Conservation (phyloP, 169 alveolate genomes). For the Plasmodium relictum region DNA sequence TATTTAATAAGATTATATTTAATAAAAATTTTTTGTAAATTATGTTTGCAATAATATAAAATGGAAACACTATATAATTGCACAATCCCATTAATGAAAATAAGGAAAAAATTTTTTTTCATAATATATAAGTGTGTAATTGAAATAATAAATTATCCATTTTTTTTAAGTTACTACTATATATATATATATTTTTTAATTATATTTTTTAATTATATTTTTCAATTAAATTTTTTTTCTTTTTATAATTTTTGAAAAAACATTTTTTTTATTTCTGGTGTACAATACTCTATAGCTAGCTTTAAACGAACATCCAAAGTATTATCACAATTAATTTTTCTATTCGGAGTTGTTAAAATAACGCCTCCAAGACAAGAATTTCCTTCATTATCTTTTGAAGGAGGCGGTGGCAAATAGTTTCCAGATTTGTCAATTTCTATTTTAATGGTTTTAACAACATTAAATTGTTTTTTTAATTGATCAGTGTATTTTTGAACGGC, state of each 20-base stretch:
- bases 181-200: too few relatives aligned
- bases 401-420: slow-evolving; percentile 87
- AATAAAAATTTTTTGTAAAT: too few relatives aligned
- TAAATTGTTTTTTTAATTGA: slow-evolving; percentile 83
- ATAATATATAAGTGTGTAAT: too few relatives aligned
- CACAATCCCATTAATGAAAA: too few relatives aligned
- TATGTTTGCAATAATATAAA: too few relatives aligned
- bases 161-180: too few relatives aligned
- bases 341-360: slow-evolving; percentile 85
- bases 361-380: slow-evolving; percentile 86
- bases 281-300: slow-evolving; percentile 83
- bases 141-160: too few relatives aligned
- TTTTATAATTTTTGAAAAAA: slow-evolving; percentile 78
- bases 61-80: too few relatives aligned
- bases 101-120: too few relatives aligned
- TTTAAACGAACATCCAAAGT: slow-evolving; percentile 87
- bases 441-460: slow-evolving; percentile 83
- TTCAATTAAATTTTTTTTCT: neutral
- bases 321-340: slow-evolving; percentile 87
- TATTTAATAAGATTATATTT: too few relatives aligned
- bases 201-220: too few relatives aligned
- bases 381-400: slow-evolving; percentile 78
- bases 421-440: slow-evolving; percentile 85
- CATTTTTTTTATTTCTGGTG: slow-evolving; percentile 86
- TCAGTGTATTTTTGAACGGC: slow-evolving; percentile 85